Conservation (phyloP, 208 protist species). For the Crithidia acanthocephali region DNA sequence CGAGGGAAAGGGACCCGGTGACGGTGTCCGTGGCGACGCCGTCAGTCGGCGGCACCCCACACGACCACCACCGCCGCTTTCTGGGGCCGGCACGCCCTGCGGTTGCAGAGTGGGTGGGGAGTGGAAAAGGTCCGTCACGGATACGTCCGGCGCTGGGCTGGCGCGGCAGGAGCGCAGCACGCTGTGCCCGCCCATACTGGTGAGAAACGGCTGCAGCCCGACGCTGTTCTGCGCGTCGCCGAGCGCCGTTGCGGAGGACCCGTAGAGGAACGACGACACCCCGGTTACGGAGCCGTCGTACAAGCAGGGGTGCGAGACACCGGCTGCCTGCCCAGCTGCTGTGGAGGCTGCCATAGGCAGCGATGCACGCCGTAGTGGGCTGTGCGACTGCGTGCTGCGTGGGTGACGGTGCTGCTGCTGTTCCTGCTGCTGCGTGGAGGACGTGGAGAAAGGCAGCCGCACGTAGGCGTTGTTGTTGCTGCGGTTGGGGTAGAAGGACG, state of each 20-base stretch:
- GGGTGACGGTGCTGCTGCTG: not conserved
- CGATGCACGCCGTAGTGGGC: not conserved
- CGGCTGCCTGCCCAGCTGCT: not conserved
- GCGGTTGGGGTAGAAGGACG: not conserved
- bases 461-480: constrained; percentile 16
- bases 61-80: not conserved
- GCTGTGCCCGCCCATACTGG: not conserved
- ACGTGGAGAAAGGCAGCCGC: not conserved
- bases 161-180: not conserved
- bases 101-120: not conserved
- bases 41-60: not conserved
- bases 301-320: not conserved
- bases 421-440: not conserved
- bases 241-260: not conserved
- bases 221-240: not conserved
- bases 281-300: not conserved
- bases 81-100: not conserved
- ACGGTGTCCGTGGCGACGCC: too few species aligned
- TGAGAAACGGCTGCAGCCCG: not conserved
- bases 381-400: not conserved
- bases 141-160: not conserved
- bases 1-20: not conserved
- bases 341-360: not conserved
- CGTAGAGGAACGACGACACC: not conserved
- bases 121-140: not conserved